Evolutionary conservation across 305 asterid species (phyloP), one percentile per base, ranked within the genome.

Genomic region (Rubia balearica): DNA sequence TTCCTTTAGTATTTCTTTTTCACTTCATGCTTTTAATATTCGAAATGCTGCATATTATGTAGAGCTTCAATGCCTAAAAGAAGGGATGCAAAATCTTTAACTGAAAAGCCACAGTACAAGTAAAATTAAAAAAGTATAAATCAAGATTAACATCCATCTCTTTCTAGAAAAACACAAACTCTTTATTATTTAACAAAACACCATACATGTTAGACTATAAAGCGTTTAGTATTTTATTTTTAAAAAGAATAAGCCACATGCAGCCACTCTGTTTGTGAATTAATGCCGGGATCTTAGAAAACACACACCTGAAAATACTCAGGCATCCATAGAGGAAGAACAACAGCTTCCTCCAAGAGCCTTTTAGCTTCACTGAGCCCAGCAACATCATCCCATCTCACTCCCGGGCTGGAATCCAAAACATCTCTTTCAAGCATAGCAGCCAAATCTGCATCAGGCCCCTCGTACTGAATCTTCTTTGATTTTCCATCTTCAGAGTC

Each of bases 381-480:
- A 67, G 99, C 99, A 72, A 94, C 98, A 77, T 94, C 99, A 67
- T 91, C 98, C 97, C 97, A 94, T 81, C 98, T 88, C 73, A 94
- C 98, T 67, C 99, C 99, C 71, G 99, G 98, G 74, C 82, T 86
- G 67, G 89, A 77, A 75, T 94, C 99, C 82, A 94, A 78, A 65
- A 94, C 99, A 85, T 94, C 99, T 85, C 97, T 89, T 83, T 91
- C 98, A 77, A 91, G 93, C 99, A 94, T 94, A 74, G 98, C 99
- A 83, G 99, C 99, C 88, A 94, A 79, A 83, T 94, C 99, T 2
- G 81, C 88, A 82, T 94, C 98, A 72, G 99, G 99, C 66, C 99
- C 98, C 83, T 94, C 99, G 72, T 94, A 94, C 71, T 91, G 92
- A 60, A 81, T 85, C 61, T 84, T 85, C 82, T 86, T 90, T 63